Percentiles rank a stretch among this genome's conserved stretches.
Evolutionary conservation across 1,284 basidiomycete species (phyloP).

Genomic region (Melanopsichium pennsylvanicum): DNA sequence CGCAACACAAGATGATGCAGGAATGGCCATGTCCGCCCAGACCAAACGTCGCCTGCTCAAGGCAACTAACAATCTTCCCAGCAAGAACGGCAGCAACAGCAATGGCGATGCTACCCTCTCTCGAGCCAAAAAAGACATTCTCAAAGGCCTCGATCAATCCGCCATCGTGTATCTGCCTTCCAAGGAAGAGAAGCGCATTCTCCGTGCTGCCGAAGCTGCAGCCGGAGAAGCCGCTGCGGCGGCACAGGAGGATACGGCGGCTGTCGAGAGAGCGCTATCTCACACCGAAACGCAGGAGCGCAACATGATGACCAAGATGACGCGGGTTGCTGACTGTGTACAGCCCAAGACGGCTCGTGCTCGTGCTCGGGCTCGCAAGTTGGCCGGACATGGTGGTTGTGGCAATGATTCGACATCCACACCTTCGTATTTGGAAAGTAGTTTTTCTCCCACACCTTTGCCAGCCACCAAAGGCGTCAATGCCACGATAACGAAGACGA

Average conservation of each 20-base stretch:
- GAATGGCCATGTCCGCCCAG: conserved; percentile 18
- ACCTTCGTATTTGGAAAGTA: not conserved
- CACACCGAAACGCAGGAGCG: conserved; percentile 22
- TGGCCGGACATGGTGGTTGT: not conserved
- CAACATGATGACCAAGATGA: conserved; percentile 44
- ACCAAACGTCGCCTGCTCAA: conserved; percentile 32
- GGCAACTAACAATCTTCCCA: conserved; percentile 11
- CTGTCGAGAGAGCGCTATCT: conserved; percentile 8
- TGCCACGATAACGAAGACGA: not conserved
- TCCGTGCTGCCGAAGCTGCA: conserved; percentile 31
- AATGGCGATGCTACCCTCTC: no score
- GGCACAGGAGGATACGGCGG: conserved; percentile 10
- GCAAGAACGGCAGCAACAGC: not conserved
- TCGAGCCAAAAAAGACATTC: conserved; percentile 17
- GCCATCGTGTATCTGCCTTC: conserved; percentile 31
- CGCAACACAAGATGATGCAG: conserved; percentile 1
- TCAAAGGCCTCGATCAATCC: conserved; percentile 22
- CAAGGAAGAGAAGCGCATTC: conserved; percentile 36
- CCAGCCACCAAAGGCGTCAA: conserved; percentile 1
- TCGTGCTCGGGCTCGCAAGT: conserved; percentile 19
- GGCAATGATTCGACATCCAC: no score
- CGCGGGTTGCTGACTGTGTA: conserved; percentile 28
- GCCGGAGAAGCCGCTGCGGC: conserved; percentile 13
- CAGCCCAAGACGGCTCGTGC: conserved; percentile 45
- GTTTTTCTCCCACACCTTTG: conserved; percentile 14